A percentile compares a stretch with the other conserved stretches of the same genome.
Conservation (phyloP, 2,329 filamentous ascomycete species). For the Calycina marina region DNA sequence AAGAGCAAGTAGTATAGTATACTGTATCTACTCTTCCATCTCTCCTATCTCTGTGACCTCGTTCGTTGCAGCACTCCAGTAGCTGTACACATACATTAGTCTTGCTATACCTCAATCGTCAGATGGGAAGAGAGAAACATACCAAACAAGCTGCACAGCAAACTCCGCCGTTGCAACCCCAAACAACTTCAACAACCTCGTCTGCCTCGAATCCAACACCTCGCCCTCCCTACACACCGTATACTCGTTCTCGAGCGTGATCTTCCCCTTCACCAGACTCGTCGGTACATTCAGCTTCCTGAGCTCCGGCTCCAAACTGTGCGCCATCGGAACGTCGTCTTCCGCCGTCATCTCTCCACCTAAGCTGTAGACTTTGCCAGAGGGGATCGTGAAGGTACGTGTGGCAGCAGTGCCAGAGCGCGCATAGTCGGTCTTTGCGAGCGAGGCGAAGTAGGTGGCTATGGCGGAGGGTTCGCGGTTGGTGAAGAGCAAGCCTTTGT, state of each 20-base stretch:
- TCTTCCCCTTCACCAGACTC: constrained; percentile 73
- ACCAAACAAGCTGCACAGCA: constrained; percentile 63
- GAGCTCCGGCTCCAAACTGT: constrained; percentile 81
- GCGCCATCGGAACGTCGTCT: constrained; percentile 74
- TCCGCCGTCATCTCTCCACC: constrained; percentile 68
- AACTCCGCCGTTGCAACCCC: constrained; percentile 85
- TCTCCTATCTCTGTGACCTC: constrained; percentile 42
- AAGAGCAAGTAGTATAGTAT: constrained; percentile 12
- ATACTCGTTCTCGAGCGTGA: constrained; percentile 45
- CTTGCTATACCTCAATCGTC: neutral
- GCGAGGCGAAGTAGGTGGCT: constrained; percentile 55
- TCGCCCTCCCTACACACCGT: constrained; percentile 72
- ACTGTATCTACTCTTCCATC: constrained; percentile 27
- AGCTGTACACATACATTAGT: constrained; percentile 25
- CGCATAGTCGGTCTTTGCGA: constrained; percentile 74
- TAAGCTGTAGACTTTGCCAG: constrained; percentile 66
- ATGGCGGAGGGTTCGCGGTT: constrained; percentile 57
- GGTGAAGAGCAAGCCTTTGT: constrained; percentile 83
- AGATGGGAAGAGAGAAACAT: constrained; percentile 22
- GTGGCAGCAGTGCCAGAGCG: constrained; percentile 67
- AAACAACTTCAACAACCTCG: constrained; percentile 85
- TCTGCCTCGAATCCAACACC: constrained; percentile 78
- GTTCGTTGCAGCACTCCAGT: constrained; percentile 45
- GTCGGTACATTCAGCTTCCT: constrained; percentile 83
- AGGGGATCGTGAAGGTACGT: constrained; percentile 65